Base-by-base conservation (phyloP, 2,329 filamentous ascomycete species). In the Leptographium radiaticola region DNA sequence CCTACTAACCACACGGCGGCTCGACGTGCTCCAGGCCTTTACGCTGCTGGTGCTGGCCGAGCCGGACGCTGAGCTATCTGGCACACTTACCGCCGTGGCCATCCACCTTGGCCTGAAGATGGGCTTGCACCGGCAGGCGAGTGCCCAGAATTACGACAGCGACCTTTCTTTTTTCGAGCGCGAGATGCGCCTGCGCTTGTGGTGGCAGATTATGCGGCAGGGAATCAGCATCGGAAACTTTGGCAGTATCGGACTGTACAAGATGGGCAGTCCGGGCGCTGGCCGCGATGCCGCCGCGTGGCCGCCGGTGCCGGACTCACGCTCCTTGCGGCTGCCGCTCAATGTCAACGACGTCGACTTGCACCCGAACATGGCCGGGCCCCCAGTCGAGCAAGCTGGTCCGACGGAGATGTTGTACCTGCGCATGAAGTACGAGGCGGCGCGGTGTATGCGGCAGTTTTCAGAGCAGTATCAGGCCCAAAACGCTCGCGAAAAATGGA, bases 301-400 rank as follows among this genome's bases (percentile, higher is more conserved):
- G 51, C 72, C 73, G 43, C 71, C 60, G 69, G 72, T 2, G 71
- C 68, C 54, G 43, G 12, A 47, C 38, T 11, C 57, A 15, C 4
- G 51, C 2, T 72, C 77, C 33, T 75, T 76, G 0, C 71, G 75
- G 45, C 69, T 79, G 63, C 78, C 79, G 1, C 67, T 77, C 2
- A 82, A 83, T 54, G 64, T 81, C 51, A 75, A 81, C 55, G 80
- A 83, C 56, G 62, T 61, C 15, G 76, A 79, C 46, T 62, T 82
- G 1, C 63, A 66, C 4, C 75, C 76, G 0, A 66, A 68, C 11
- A 77, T 76, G 71, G 67, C 64, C 7, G 68, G 72, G 0, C 70
- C 75, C 1, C 76, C 77, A 0, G 59, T 68, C 0, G 70, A 76
- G 13, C 69, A 74, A 2, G 59, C 64, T 2, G 74, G 75, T 16